phyloP scores from a whole-genome alignment of 2,329 filamentous ascomycete genomes.

The Cordyceps farinosa region DNA sequence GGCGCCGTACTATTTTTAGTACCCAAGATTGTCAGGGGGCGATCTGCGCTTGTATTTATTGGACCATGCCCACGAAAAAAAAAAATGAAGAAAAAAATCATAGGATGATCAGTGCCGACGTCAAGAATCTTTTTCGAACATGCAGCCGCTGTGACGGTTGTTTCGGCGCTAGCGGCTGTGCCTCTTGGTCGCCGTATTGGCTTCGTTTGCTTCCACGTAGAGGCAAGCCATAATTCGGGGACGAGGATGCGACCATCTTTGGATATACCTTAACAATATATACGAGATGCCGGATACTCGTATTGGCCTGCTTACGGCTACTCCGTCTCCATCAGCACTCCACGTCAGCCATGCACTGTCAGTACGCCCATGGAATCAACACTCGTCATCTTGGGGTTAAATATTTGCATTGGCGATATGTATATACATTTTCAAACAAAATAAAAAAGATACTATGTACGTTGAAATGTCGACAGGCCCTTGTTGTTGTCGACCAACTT shows the following conservation, averaged over 20 bases:
- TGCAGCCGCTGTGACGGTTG: no score
- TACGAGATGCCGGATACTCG: no score
- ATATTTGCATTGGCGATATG: background rate
- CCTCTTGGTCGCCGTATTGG: no score
- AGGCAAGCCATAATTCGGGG: no score
- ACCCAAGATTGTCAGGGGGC: background rate
- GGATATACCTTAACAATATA: no score
- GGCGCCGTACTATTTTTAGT: constrained; percentile 11
- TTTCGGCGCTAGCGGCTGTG: no score
- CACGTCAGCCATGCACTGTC: background rate
- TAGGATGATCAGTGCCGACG: no score
- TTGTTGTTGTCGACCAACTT: background rate
- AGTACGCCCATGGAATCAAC: background rate
- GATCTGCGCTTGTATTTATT: constrained; percentile 14
- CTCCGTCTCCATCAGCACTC: no score
- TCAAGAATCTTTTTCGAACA: no score
- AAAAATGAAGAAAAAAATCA: background rate
- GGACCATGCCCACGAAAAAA: background rate
- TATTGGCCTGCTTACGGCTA: no score
- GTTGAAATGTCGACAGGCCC: background rate
- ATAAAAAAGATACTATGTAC: constrained; percentile 3
- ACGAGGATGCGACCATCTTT: no score
- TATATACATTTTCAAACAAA: background rate
- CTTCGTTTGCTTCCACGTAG: no score
- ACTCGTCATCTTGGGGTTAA: background rate